phyloP scores from a whole-genome alignment of 139 green algal genomes.

The Haematococcus lacustris region DNA sequence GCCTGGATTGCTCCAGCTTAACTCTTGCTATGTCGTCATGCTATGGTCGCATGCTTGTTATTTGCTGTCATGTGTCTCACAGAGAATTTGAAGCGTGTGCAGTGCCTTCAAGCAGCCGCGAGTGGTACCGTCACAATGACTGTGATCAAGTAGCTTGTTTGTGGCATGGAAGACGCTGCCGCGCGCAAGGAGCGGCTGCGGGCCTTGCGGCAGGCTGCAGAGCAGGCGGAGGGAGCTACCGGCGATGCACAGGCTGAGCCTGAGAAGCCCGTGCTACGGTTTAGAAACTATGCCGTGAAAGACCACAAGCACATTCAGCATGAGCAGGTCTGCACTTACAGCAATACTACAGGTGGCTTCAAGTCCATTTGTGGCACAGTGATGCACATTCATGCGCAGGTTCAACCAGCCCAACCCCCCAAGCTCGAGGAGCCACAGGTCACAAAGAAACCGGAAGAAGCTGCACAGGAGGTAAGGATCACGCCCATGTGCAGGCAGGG shows the following conservation, averaged over 20 bases:
- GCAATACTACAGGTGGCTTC: background rate
- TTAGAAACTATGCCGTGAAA: slow-evolving; percentile 67
- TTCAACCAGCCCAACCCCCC: slow-evolving; percentile 47
- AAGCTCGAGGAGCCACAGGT: slow-evolving; percentile 46
- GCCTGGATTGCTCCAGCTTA: background rate
- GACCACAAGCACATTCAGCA: slow-evolving; percentile 65
- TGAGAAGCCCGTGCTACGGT: slow-evolving; percentile 60
- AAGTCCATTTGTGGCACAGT: background rate
- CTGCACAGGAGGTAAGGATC: slow-evolving; percentile 36
- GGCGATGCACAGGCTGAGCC: slow-evolving; percentile 4
- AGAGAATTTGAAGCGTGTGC: no score
- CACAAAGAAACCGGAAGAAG: slow-evolving; percentile 37
- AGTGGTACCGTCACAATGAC: no score
- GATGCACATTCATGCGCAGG: slow-evolving; percentile 5
- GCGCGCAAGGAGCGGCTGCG: slow-evolving; percentile 36
- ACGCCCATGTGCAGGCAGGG: background rate
- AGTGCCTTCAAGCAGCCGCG: no score
- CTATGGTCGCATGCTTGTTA: background rate
- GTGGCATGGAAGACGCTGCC: slow-evolving; percentile 40
- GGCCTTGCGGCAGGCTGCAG: slow-evolving; percentile 30
- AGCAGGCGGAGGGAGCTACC: background rate
- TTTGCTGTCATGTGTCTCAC: no score
- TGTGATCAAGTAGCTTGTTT: no score
- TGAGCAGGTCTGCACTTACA: slow-evolving; percentile 33
- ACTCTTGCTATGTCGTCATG: background rate